Evolutionary conservation across 768 basidiomycete species (phyloP), one percentile per base, ranked within the genome.

Genomic region (Chalciporus pseudorubinellus): DNA sequence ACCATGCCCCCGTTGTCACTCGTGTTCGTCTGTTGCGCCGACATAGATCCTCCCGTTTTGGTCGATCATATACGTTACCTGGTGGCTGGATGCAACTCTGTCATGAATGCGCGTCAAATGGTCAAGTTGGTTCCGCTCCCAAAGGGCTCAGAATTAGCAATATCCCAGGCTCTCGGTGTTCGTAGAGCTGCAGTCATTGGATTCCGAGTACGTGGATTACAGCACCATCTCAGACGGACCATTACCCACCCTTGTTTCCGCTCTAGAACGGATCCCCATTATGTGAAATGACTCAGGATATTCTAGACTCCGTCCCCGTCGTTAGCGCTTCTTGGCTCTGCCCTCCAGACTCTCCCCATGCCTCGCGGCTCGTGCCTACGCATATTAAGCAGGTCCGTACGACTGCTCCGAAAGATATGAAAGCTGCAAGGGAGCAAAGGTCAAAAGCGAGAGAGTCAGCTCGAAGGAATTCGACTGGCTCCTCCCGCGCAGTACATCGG

Each of bases 301-400:
- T 82, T 34, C 59, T 89, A 20, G 70, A 75, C 26, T 66, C 74
- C 26, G 66, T 89, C n/a, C 79, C 82, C 11, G 67, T 75, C 18
- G 62, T 87, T 13, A 70, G 75, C 14, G 89, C 89, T 0, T 72
- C 83, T 6, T 95, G 92, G 92, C 72, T 81, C 13, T 67, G 74
- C 4, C 59, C 69, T 28, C 40, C 57, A 13, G 44, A 46, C 6
- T 24, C 51, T 49, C 34, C 61, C 53, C 14, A 50, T 52, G 18
- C n/a, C 47, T 44, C 49, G 40, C 48, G 67, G 16, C 72, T 85
- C 21, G 69, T 87, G 38, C 83, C 86, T 3, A 91, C 90, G 0
- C 86, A 91, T 61, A 76, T 92, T 57, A 95, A 93, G 62, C 89
- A 92, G 57, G 64, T 92, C 19, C 77, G 78, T 16, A 94, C 92